Percentiles rank a stretch among this genome's conserved stretches.
phyloP scores from a whole-genome alignment of 139 green algal species.

The Pleodorina starrii region DNA sequence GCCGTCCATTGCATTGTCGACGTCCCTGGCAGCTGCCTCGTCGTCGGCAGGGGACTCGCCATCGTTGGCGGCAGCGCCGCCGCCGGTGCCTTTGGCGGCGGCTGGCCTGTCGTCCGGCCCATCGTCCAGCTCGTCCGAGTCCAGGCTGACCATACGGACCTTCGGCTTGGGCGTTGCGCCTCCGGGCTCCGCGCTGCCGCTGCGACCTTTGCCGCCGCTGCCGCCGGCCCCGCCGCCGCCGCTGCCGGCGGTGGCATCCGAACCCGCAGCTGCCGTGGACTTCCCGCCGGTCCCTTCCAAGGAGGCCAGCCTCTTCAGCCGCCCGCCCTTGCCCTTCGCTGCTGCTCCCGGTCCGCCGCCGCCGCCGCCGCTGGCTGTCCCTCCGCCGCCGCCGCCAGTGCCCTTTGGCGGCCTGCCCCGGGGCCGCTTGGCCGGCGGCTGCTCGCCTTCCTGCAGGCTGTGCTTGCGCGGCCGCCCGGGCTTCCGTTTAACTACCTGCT shows the following conservation, averaged over 20 bases:
- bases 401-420: neutral
- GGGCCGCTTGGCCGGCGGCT: slow-evolving; percentile 12
- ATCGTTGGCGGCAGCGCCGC: neutral
- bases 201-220: neutral
- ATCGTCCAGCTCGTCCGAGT: slow-evolving; percentile 17
- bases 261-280: neutral
- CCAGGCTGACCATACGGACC: neutral
- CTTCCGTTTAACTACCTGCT: slow-evolving; percentile 1
- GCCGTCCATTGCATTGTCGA: neutral
- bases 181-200: neutral
- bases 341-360: neutral
- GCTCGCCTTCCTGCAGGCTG: neutral
- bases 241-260: neutral
- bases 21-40: neutral
- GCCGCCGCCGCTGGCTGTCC: neutral
- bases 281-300: too few relatives aligned
- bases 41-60: too few relatives aligned
- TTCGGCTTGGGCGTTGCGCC: neutral
- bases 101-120: neutral
- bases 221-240: neutral
- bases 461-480: slow-evolving; percentile 26
- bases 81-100: too few relatives aligned
- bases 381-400: neutral
- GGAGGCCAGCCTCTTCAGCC: neutral
- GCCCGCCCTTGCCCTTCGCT: neutral